These are phyloP conservation scores for Melastoma malabathricum DNA, from an alignment of 345 rosid species.

Conservation along the genomic window DNA sequence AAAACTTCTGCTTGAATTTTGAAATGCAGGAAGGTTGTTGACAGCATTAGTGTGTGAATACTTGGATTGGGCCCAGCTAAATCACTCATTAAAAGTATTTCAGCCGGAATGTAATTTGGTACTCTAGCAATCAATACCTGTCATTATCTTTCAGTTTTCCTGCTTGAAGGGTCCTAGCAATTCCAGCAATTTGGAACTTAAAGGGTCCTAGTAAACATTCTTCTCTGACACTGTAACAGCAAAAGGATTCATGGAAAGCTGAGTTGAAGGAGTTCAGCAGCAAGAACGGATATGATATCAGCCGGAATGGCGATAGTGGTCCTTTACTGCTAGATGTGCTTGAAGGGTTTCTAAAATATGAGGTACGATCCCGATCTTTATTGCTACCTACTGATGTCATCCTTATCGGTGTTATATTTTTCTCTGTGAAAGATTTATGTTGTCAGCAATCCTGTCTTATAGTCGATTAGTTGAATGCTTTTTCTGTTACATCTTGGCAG, in stretches of 20 bases:
- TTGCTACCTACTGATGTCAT: neutral
- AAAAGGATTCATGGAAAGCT: conserved; percentile 82
- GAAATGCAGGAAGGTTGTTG: conserved; percentile 66
- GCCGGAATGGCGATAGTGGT: conserved; percentile 70
- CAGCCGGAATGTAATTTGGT: conserved; percentile 96
- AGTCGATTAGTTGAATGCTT: neutral
- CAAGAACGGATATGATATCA: conserved; percentile 72
- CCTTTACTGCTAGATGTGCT: conserved; percentile 85
- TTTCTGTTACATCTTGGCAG: conserved; percentile 21
- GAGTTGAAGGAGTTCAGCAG: conserved; percentile 71
- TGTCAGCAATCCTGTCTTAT: neutral
- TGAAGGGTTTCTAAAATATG: conserved; percentile 80
- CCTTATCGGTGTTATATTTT: neutral
- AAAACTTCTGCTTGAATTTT: conserved; percentile 1
- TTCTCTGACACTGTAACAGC: conserved; percentile 29
- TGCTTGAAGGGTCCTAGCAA: neutral
- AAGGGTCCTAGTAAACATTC: neutral
- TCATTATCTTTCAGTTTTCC: conserved; percentile 1
- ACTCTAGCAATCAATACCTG: conserved; percentile 34
- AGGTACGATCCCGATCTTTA: conserved; percentile 29
- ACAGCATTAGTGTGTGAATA: conserved; percentile 81
- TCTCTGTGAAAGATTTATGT: neutral
- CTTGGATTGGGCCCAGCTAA: conserved; percentile 94
- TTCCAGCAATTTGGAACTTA: no score
- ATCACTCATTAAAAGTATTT: conserved; percentile 77